Percentiles rank a stretch among this genome's conserved stretches.
phyloP scores from a whole-genome alignment of 495 filamentous ascomycete genomes.

The Barbatosphaeria neglecta region DNA sequence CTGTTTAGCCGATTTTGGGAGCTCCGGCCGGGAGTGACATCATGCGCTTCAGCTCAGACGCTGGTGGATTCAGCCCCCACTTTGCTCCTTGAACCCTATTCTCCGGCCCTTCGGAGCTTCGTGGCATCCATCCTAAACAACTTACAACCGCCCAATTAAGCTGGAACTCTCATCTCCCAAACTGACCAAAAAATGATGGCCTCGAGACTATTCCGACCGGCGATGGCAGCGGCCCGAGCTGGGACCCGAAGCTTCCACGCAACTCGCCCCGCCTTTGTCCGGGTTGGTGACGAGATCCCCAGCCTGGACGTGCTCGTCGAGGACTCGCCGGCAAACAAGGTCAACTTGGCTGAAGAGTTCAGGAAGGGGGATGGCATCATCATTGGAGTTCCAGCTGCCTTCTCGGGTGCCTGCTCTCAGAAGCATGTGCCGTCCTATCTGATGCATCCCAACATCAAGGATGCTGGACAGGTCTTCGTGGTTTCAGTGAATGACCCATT shows the following conservation, averaged over 20 bases:
- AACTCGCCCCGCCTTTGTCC: slow-evolving; percentile 36
- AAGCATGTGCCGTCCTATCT: slow-evolving; percentile 55
- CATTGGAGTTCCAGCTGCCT: slow-evolving; percentile 84
- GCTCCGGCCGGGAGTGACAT: too few relatives aligned
- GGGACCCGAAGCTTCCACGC: slow-evolving; percentile 38
- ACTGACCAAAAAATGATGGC: too few relatives aligned
- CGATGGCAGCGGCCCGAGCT: slow-evolving; percentile 3
- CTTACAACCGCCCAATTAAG: too few relatives aligned
- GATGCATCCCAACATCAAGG: slow-evolving; percentile 57
- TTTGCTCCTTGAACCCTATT: too few relatives aligned
- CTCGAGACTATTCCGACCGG: neutral
- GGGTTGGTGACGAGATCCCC: slow-evolving; percentile 51
- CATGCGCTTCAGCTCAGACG: too few relatives aligned
- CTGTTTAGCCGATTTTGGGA: too few relatives aligned
- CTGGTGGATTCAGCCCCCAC: too few relatives aligned
- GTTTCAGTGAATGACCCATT: slow-evolving; percentile 92
- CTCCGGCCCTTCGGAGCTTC: too few relatives aligned
- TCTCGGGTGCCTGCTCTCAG: slow-evolving; percentile 64
- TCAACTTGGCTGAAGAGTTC: slow-evolving; percentile 72
- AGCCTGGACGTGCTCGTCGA: slow-evolving; percentile 50
- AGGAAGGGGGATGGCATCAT: slow-evolving; percentile 58
- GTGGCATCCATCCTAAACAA: too few relatives aligned
- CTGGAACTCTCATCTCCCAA: too few relatives aligned
- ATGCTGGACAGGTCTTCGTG: slow-evolving; percentile 72
- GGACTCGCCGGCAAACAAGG: slow-evolving; percentile 62